Percentiles rank a stretch among this genome's conserved stretches.
Evolutionary conservation across 148 eudicot genomes (phyloP).

Genomic region (Rhododendron henanense): DNA sequence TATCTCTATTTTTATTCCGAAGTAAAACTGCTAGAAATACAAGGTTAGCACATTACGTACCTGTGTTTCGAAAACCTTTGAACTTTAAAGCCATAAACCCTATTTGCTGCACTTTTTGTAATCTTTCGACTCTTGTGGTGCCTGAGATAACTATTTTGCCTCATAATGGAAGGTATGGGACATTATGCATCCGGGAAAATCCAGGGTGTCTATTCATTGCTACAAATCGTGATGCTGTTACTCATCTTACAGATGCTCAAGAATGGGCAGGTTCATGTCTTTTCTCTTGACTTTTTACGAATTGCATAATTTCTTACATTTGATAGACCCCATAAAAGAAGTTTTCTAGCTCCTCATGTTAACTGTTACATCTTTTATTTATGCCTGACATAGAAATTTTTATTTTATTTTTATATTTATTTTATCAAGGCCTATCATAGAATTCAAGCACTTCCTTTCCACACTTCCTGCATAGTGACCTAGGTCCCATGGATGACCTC

Average conservation of each 20-base stretch:
- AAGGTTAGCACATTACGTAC: neutral
- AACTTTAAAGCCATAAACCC: neutral
- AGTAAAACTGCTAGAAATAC: too few species aligned
- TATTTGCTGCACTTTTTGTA: neutral
- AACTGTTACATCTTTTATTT: neutral
- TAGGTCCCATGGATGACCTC: neutral
- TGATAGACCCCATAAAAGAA: neutral
- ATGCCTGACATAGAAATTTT: neutral
- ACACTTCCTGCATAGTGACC: neutral
- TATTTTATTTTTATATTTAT: neutral
- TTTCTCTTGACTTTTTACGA: neutral
- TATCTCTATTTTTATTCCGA: neutral
- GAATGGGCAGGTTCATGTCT: constrained; percentile 91
- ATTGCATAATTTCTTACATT: constrained; percentile 7
- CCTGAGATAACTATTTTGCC: constrained; percentile 1
- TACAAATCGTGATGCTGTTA: constrained; percentile 95
- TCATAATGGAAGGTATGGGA: constrained; percentile 68
- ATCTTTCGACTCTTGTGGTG: neutral
- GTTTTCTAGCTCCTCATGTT: neutral
- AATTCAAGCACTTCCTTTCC: neutral
- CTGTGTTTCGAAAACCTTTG: neutral
- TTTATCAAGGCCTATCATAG: neutral
- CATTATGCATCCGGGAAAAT: constrained; percentile 89
- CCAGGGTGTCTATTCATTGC: constrained; percentile 97
- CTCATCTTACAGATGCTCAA: constrained; percentile 97